A percentile compares a stretch with the other conserved stretches of the same genome.
phyloP scores from a whole-genome alignment of 768 basidiomycete genomes.

The Suillus spraguei region DNA sequence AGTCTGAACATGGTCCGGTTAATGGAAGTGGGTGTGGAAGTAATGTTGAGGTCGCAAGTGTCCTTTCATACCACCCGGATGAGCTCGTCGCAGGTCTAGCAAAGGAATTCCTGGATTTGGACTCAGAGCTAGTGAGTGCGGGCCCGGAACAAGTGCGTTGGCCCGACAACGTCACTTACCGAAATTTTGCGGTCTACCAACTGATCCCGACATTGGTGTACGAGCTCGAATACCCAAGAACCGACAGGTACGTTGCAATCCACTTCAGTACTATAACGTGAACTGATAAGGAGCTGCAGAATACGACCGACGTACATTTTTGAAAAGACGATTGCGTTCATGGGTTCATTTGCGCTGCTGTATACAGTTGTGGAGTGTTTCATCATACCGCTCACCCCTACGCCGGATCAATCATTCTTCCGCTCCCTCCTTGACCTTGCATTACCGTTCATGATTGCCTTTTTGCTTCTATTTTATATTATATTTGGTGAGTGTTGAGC shows the following conservation, averaged over 20 bases:
- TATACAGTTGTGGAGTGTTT: slow-evolving; percentile 93
- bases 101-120: slow-evolving; percentile 72
- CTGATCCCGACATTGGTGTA: slow-evolving; percentile 93
- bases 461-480: slow-evolving; percentile 84
- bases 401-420: slow-evolving; percentile 68
- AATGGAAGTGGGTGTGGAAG: slow-evolving; percentile 11
- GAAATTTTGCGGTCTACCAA: slow-evolving; percentile 84
- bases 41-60: slow-evolving; percentile 34
- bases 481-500: slow-evolving; percentile 61
- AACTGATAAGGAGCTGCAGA: slow-evolving; percentile 18
- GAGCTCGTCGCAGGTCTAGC: slow-evolving; percentile 67
- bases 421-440: slow-evolving; percentile 83
- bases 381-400: slow-evolving; percentile 83
- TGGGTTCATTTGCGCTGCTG: slow-evolving; percentile 94
- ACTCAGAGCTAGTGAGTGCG: slow-evolving; percentile 71
- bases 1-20: slow-evolving; percentile 7
- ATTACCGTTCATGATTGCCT: slow-evolving; percentile 92
- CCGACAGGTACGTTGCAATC: slow-evolving; percentile 59
- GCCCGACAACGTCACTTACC: slow-evolving; percentile 83
- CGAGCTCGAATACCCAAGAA: slow-evolving; percentile 94
- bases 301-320: slow-evolving; percentile 53
- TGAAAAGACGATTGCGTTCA: slow-evolving; percentile 78
- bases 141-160: slow-evolving; percentile 72
- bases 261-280: background rate
- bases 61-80: slow-evolving; percentile 67